Conservation (phyloP, 306 rosid genomes). For the Ormosia semicastrata region DNA sequence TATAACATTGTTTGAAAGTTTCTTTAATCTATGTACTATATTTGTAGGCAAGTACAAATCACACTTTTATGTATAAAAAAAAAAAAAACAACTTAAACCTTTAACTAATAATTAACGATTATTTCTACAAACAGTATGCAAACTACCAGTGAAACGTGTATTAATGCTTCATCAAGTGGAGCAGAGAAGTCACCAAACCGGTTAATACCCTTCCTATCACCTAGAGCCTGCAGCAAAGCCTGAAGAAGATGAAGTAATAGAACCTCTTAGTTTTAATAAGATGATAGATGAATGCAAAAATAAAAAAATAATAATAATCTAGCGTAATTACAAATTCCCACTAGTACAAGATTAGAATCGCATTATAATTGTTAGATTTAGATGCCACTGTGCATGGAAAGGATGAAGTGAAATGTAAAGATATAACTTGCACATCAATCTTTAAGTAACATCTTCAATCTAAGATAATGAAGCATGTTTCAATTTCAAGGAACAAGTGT, state of each 20-base stretch:
- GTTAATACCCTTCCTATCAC: conserved; percentile 91
- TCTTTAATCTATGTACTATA: background rate
- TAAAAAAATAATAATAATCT: background rate
- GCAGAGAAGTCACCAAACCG: conserved; percentile 97
- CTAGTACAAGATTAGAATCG: background rate
- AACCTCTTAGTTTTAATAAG: conserved; percentile 4
- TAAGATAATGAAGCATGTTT: background rate
- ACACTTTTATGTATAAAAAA: background rate
- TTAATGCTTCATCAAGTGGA: conserved; percentile 92
- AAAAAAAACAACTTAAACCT: background rate
- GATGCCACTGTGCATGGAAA: conserved; percentile 5
- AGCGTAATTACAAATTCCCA: background rate
- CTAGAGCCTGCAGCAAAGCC: conserved; percentile 92
- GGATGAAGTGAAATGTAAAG: conserved; percentile 3
- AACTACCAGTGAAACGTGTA: conserved; percentile 89
- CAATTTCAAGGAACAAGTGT: background rate
- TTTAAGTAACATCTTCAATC: background rate
- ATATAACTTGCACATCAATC: background rate
- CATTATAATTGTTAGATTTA: background rate
- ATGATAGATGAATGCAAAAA: conserved; percentile 6
- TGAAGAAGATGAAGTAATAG: conserved; percentile 38
- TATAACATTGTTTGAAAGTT: background rate
- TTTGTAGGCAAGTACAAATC: conserved; percentile 14
- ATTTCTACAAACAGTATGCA: background rate
- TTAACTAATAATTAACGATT: background rate